Conservation (phyloP, 2,329 filamentous ascomycete genomes). For the Whalleya microplaca region DNA sequence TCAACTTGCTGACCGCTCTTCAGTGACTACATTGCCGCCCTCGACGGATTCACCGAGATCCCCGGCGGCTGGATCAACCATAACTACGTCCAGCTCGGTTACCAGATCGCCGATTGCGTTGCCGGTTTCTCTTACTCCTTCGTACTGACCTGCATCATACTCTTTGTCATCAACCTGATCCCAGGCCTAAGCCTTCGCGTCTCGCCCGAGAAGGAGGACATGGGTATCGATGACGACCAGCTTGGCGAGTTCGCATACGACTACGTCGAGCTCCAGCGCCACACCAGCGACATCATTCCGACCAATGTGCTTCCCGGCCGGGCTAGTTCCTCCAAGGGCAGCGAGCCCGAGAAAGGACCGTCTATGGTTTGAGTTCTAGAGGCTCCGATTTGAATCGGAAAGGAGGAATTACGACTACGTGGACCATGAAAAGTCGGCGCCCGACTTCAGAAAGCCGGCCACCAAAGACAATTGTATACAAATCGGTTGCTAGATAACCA, state of each 20-base stretch:
- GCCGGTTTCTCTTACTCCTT: constrained; percentile 70
- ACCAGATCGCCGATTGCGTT: constrained; percentile 70
- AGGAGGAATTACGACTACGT: not conserved
- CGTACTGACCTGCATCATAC: constrained; percentile 68
- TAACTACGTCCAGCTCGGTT: constrained; percentile 71
- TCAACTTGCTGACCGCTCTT: not conserved
- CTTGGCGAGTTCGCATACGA: constrained; percentile 85
- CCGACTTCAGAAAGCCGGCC: not conserved
- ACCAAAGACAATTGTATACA: not conserved
- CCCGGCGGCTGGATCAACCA: constrained; percentile 72
- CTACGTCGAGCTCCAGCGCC: constrained; percentile 72
- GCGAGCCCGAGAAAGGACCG: constrained; percentile 32
- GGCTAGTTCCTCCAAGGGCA: constrained; percentile 31
- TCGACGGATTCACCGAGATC: constrained; percentile 67
- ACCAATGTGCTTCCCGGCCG: constrained; percentile 17
- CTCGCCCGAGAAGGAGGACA: constrained; percentile 67
- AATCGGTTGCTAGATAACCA: not conserved
- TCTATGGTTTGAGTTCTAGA: constrained; percentile 18
- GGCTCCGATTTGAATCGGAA: not conserved
- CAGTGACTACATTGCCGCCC: constrained; percentile 70
- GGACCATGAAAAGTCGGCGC: not conserved
- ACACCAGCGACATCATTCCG: constrained; percentile 54
- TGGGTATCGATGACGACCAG: constrained; percentile 74
- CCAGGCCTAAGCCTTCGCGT: constrained; percentile 73
- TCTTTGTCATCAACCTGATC: constrained; percentile 71